Conservation (phyloP, 306 rosid genomes). For the Inga leiocalycina region DNA sequence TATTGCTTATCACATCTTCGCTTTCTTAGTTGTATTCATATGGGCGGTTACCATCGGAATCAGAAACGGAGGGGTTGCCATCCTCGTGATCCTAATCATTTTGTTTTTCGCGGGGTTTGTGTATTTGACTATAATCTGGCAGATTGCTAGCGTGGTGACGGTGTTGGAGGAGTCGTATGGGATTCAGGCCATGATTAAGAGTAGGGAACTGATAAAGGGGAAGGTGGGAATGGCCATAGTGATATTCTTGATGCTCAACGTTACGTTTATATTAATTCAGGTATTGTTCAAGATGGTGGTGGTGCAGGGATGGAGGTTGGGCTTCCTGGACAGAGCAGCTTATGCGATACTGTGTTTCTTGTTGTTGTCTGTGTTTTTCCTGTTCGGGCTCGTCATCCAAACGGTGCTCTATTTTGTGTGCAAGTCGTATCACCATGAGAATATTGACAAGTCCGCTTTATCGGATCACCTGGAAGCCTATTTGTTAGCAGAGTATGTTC, state of each 20-base stretch:
- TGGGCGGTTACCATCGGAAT: not conserved
- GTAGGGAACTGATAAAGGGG: slow-evolving; percentile 61
- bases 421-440: slow-evolving; percentile 86
- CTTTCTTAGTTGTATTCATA: not conserved
- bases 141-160: slow-evolving; percentile 63
- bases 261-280: slow-evolving; percentile 14
- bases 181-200: slow-evolving; percentile 68
- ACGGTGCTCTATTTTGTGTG: slow-evolving; percentile 82
- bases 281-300: slow-evolving; percentile 44
- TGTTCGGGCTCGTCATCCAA: slow-evolving; percentile 58
- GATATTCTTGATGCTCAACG: slow-evolving; percentile 24
- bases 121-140: slow-evolving; percentile 68
- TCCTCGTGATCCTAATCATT: not conserved
- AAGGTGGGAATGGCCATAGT: slow-evolving; percentile 46
- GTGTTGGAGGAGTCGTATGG: slow-evolving; percentile 75
- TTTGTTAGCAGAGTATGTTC: slow-evolving; percentile 60
- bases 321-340: slow-evolving; percentile 13
- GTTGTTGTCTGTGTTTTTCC: slow-evolving; percentile 42
- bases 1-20: slow-evolving; percentile 42
- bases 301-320: slow-evolving; percentile 39
- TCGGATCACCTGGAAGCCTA: slow-evolving; percentile 75
- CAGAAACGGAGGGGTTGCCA: rapidly evolving
- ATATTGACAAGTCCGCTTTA: slow-evolving; percentile 69
- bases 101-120: slow-evolving; percentile 49
- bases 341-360: slow-evolving; percentile 52